Base-by-base conservation (phyloP, 495 filamentous ascomycete species). In the Penicillium cataractarum region DNA sequence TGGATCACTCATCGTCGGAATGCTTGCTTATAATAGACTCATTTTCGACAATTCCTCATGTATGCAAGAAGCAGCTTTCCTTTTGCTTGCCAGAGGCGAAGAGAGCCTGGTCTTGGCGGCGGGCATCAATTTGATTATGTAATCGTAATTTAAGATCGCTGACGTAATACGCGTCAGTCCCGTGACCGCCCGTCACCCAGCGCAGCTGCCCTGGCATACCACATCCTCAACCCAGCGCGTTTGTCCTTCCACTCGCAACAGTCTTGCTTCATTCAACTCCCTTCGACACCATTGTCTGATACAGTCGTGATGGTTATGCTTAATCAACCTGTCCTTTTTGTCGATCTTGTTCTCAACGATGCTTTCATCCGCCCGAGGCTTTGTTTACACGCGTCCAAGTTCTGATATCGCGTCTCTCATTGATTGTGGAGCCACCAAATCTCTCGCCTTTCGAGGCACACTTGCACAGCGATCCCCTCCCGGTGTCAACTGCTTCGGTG, bases 381-480 rank as follows among this genome's bases (percentile, higher is more conserved):
- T 52, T 67, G 67, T 66, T 58, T 44, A 62, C 37, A 65, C 62
- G 62, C 61, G 67, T 62, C 57, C 26, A 33, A 54, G 57, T 58
- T 57, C 33, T 55, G 29, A 61, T 63, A 57, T 48, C 48, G 54
- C 62, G 57, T 55, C 55, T 68, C 48, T 58, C 31, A 39, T 46
- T 55, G 58, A 62, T n/a, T 65, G 61, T 65, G 62, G 56, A 70
- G 56, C 53, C 68, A 44, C 58, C 54, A 62, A 64, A 62, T 72
- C 58, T 68, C 56, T 72, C 71, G 75, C 75, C 74, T 65, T 42
- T 12, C 37, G 35, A 67, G 74, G 73, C 73, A 70, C 57, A 42
- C 29, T 66, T 70, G 70, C 76, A 78, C 74, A 78, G 73, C 52
- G 22, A 53, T 64, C 65, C 71, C 67, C 65, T 74, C 68, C 65